Conservation (phyloP, 192 early-diverging fungal species). For the Coemansia guatemalensis region DNA sequence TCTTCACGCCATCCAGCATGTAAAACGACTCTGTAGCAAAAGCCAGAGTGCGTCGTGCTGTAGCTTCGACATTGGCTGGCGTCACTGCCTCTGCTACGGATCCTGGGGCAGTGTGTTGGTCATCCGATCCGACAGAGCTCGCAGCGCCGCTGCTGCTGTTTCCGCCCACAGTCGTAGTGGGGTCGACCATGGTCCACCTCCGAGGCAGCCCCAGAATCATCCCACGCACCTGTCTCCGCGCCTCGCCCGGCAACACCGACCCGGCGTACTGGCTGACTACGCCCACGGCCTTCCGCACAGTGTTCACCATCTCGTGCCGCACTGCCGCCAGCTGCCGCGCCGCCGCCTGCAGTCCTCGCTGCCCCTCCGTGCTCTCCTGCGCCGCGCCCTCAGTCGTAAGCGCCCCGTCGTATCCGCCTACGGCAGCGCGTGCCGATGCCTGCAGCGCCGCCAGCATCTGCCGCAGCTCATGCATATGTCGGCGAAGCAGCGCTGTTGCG, state of each 20-base stretch:
- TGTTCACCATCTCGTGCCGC: conserved; percentile 81
- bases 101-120: background rate
- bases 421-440: conserved; percentile 15
- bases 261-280: conserved; percentile 86
- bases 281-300: conserved; percentile 82
- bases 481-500: conserved; percentile 70
- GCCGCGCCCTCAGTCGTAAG: no score
- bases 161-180: conserved; percentile 16
- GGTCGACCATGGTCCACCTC: conserved; percentile 57
- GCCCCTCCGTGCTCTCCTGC: background rate
- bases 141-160: background rate
- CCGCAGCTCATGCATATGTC: conserved; percentile 65
- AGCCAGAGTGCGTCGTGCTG: conserved; percentile 32
- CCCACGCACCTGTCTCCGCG: conserved; percentile 72
- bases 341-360: conserved; percentile 18
- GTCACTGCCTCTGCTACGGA: conserved; percentile 2
- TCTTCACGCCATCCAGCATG: conserved; percentile 41
- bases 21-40: conserved; percentile 51
- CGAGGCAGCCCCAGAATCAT: conserved; percentile 83
- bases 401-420: no score
- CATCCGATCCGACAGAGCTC: background rate
- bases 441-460: conserved; percentile 53
- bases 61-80: conserved; percentile 38
- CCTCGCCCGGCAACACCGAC: conserved; percentile 77
- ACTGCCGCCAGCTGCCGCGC: conserved; percentile 55